Evolutionary conservation across 2,329 filamentous ascomycete genomes (phyloP), one percentile per base, ranked within the genome.

Genomic region (Ceratocystiopsis brevicomis): DNA sequence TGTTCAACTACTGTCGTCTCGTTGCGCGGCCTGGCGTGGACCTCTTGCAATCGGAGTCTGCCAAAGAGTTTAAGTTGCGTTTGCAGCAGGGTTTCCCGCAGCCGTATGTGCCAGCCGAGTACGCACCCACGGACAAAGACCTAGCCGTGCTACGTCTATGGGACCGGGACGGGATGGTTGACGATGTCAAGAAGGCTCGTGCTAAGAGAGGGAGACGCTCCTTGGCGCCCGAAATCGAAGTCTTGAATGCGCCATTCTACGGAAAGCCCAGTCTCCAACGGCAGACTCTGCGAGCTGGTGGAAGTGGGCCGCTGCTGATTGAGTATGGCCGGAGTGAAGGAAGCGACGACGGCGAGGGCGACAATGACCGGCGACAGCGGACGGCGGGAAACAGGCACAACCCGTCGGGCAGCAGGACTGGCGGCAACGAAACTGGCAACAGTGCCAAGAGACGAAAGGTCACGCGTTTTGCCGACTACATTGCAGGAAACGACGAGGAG

Each of bases 181-280:
- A 30, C 2, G 21, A 44, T n/a, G 41, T 45, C 6, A 47, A 50
- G 39, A 41, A 48, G 52, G 45, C 50, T 50, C 32, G 37, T 48
- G 17, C 47, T 19, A 35, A 46, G 33, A 44, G 47, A 14, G 56
- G 62, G 46, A 50, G 46, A 44, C 50, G 53, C 55, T 49, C 51
- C 49, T 59, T 64, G 40, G 57, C 59, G 3, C 53, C 60, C 11
- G 64, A 66, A 41, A 60, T 72, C 16, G 66, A 67, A 34, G 58
- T 63, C n/a, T 52, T 72, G 25, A 60, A 63, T 42, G 68, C 68
- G 2, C 68, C 68, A 3, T 64, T 69, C 25, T 72, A 72, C 52
- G 55, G 55, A 45, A 45, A 41, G 38, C 43, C 17, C 41, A n/a
- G 17, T 30, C 1, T 15, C 13, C 6, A 43, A 18, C 45, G 38